Evolutionary conservation across 352 stramenopile species (phyloP), one percentile per base, ranked within the genome.

Genomic region (Globisporangium ultimum): DNA sequence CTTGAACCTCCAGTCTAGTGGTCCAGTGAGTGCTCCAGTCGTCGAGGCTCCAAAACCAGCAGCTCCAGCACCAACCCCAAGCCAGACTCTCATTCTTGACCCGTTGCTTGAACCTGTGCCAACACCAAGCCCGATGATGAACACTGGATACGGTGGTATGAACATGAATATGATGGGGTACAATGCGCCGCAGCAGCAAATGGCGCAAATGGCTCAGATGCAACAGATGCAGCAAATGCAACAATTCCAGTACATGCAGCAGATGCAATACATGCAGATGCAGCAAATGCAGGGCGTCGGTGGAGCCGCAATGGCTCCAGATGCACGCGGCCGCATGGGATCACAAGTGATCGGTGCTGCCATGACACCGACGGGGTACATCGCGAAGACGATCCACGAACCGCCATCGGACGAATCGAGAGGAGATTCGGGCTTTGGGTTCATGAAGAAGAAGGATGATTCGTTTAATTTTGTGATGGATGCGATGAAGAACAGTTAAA

Each of bases 391-490:
- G 32, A 94, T 94, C 56, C 78, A 94, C 55, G 82, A 92, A 58
- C 84, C 84, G 40, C 24, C 24, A 28, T 78, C 72, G 17, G 76
- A 87, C 58, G 66, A 81, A 41, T 64, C 75, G 28, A 84, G 74
- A 40, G 70, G 66, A 40, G 74, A 89, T 45, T 85, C 82, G 38
- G 75, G 84, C 48, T 92, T 94, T 53, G 78, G 80, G 51, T 94
- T 92, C 59, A 92, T 94, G 77, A 92, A 92, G 76, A 88, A 88
- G 68, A 84, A 87, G 53, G 82, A 94, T 50, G 84, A 94, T 71
- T 94, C 84, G 61, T 94, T 94, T 67, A 94, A 91, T 77, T 94
- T 94, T 61, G 76, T 94, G 53, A 85, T 89, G 76, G 84, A 94
- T 58, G 82, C 83, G 40, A 94, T 94, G 84, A 94, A 94, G 78